Conservation (phyloP, 345 rosid species). For the Rhizophora mangle region DNA sequence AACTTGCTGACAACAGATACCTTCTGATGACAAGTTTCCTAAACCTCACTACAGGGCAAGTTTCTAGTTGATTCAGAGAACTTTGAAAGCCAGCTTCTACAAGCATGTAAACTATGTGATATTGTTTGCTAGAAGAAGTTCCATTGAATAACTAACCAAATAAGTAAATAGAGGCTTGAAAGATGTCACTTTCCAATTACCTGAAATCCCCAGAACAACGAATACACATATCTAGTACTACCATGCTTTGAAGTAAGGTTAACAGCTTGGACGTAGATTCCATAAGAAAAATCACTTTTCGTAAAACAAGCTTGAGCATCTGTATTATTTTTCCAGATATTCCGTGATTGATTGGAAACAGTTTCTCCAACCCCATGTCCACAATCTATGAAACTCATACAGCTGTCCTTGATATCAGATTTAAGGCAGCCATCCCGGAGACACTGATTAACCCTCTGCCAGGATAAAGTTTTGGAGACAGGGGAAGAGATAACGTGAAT, state of each 20-base stretch:
- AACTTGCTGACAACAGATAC: no score
- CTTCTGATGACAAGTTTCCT: no score
- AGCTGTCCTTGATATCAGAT: not conserved
- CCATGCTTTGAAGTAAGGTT: constrained; percentile 43
- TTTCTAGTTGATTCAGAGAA: not conserved
- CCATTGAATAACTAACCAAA: not conserved
- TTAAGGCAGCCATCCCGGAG: constrained; percentile 57
- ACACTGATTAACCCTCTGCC: constrained; percentile 89
- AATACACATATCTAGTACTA: constrained; percentile 60
- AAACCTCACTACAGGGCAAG: no score
- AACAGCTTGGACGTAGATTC: constrained; percentile 54
- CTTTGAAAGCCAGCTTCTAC: not conserved
- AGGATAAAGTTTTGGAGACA: constrained; percentile 1
- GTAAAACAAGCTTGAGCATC: constrained; percentile 53
- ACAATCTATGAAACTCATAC: constrained; percentile 59
- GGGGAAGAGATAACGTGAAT: not conserved
- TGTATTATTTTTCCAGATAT: constrained; percentile 29
- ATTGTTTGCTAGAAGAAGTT: not conserved
- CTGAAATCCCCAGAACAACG: constrained; percentile 97
- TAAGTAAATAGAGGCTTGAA: not conserved
- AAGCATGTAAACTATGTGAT: not conserved
- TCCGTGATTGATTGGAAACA: rapidly evolving
- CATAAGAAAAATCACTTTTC: constrained; percentile 42
- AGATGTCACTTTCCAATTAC: constrained; percentile 27
- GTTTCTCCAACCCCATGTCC: constrained; percentile 24